Base-by-base conservation (phyloP, 495 filamentous ascomycete species). In the Penicillium lividum region DNA sequence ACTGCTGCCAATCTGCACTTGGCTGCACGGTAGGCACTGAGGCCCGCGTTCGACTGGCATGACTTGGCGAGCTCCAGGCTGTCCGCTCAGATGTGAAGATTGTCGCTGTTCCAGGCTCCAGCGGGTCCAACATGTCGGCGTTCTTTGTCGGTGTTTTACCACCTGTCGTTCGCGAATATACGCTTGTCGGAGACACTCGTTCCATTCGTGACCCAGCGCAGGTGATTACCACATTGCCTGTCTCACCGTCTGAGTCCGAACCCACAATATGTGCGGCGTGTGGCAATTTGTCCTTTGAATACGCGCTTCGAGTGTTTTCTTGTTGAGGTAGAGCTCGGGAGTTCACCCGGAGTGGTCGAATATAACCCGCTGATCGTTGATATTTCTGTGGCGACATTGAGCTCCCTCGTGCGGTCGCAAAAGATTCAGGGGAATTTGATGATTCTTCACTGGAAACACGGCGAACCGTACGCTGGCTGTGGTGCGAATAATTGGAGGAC, bases 151-250 rank as follows among this genome's bases (percentile, higher is more conserved):
- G 74, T 5, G 77, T 74, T 29, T 75, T 61, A 25, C 78, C 82
- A 54, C 76, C 76, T 29, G 79, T 80, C 8, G 78, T 79, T 59
- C 82, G 74, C 13, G 83, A 86, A 70, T 86, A 86, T 3, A 84
- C 54, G 54, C 84, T 86, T 3, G 54, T 16, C 18, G 78, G 77
- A 16, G 79, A 77, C 31, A 67, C 65, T n/a, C 61, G 44, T 16
- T 47, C 50, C 7, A 33, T 5, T 25, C 4, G 46, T 38, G 44
- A 40, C 22, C 18, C 51, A 16, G 43, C 38, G 9, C 30, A 58
- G 31, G 50, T 29, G 52, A 73, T 62, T 51, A 66, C 60, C 4
- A 66, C 53, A 49, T 67, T 70, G 9, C 42, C 61, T 48, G 51
- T 56, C 7, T 64, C 56, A 10, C 67, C 67, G 29, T 69, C 67